Evolutionary conservation across 306 rosid genomes (phyloP).

Genomic region (Elaeagnus macrophylla): DNA sequence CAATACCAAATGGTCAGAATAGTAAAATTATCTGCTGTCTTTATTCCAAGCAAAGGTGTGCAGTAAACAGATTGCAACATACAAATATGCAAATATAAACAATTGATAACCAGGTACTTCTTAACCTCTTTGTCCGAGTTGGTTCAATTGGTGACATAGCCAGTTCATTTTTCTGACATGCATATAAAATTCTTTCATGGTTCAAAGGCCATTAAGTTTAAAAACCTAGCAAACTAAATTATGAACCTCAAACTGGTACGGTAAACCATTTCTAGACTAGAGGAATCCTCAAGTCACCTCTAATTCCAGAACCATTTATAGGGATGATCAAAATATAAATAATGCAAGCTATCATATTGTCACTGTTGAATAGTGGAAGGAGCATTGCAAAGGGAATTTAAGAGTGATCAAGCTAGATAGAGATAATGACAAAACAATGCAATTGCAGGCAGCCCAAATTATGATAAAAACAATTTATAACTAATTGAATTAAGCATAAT

Average conservation of each 20-base stretch:
- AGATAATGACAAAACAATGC: neutral
- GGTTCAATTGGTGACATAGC: neutral
- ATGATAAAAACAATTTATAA: neutral
- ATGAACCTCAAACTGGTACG: no score
- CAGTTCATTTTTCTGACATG: neutral
- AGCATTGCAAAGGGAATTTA: constrained; percentile 6
- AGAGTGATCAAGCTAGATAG: constrained; percentile 4
- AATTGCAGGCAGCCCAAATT: neutral
- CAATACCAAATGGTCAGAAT: neutral
- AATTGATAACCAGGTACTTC: no score
- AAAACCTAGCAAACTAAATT: neutral
- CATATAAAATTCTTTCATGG: neutral
- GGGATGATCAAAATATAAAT: no score
- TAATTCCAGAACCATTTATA: no score
- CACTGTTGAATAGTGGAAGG: neutral
- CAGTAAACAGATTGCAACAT: neutral
- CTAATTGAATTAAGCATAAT: neutral
- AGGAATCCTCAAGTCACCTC: no score
- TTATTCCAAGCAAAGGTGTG: neutral
- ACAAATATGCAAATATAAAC: neutral
- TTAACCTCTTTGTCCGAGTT: no score
- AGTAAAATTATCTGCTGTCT: neutral
- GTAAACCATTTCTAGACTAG: no score
- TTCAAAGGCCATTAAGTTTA: neutral
- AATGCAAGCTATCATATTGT: no score